phyloP scores from a whole-genome alignment of 2,329 filamentous ascomycete species.

The Fusarium gaditjirri region DNA sequence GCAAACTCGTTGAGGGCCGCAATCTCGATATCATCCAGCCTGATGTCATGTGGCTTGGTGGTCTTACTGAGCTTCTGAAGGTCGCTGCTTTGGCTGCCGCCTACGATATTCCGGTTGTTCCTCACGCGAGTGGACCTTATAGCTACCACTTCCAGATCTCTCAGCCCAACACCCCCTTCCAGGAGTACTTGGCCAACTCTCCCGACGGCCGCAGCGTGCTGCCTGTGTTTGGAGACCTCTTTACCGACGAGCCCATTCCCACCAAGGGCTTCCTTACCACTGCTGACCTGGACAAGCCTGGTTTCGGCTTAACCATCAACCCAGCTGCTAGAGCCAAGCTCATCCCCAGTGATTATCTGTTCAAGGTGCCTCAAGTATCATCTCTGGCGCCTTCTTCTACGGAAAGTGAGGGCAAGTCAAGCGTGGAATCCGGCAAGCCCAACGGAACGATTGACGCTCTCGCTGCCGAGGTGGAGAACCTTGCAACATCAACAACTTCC shows the following conservation, averaged over 20 bases:
- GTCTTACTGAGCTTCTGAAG: conserved; percentile 90
- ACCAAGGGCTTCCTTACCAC: conserved; percentile 83
- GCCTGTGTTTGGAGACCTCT: conserved; percentile 92
- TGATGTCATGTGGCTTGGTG: conserved; percentile 97
- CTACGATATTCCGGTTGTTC: conserved; percentile 94
- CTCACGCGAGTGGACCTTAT: conserved; percentile 94
- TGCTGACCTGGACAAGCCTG: conserved; percentile 84
- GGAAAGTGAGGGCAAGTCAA: conserved; percentile 32
- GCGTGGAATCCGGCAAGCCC: conserved; percentile 21
- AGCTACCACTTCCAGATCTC: conserved; percentile 97
- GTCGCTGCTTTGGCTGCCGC: conserved; percentile 89
- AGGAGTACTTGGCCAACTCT: conserved; percentile 95
- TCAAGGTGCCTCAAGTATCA: conserved; percentile 72
- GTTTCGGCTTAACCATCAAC: conserved; percentile 90
- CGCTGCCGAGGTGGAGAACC: conserved; percentile 50
- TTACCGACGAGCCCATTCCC: conserved; percentile 90
- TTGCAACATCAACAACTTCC: conserved; percentile 39
- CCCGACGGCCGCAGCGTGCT: conserved; percentile 89
- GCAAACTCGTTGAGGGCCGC: conserved; percentile 89
- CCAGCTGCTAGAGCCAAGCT: conserved; percentile 76
- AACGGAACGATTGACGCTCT: conserved; percentile 47
- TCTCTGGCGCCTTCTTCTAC: conserved; percentile 52
- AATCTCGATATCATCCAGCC: conserved; percentile 95
- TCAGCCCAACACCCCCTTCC: conserved; percentile 92
- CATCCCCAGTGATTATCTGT: conserved; percentile 77